phyloP scores from a whole-genome alignment of 2,329 filamentous ascomycete species.

The Knufia petricola region DNA sequence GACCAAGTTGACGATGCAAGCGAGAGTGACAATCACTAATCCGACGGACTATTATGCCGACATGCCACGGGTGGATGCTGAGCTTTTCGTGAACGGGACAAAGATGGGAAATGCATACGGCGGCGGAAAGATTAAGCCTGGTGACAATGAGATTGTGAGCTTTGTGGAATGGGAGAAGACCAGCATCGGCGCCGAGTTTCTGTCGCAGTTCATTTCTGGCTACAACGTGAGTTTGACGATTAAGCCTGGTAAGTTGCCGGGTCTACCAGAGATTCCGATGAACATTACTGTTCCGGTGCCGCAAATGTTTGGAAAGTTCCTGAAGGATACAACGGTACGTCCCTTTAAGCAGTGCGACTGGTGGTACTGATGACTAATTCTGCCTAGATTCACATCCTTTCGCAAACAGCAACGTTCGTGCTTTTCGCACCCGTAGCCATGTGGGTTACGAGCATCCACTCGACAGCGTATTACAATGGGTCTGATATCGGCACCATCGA shows the following conservation, averaged over 20 bases:
- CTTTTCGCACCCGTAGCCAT: constrained; percentile 74
- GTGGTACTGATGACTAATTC: too few species aligned
- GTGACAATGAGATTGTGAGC: constrained; percentile 60
- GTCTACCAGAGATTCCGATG: constrained; percentile 60
- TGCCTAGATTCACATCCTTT: constrained; percentile 61
- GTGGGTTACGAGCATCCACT: constrained; percentile 69
- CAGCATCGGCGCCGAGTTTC: constrained; percentile 57
- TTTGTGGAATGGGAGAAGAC: constrained; percentile 69
- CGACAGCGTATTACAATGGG: constrained; percentile 75
- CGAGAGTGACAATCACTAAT: constrained; percentile 75
- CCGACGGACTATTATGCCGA: constrained; percentile 75
- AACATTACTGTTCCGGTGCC: constrained; percentile 61
- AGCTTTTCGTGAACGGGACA: constrained; percentile 63
- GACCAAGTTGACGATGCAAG: constrained; percentile 60
- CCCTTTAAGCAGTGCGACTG: background rate
- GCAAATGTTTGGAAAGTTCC: constrained; percentile 53
- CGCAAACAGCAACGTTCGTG: constrained; percentile 76
- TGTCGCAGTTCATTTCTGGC: constrained; percentile 82
- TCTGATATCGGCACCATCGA: constrained; percentile 67
- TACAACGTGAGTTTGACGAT: constrained; percentile 73
- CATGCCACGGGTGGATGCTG: constrained; percentile 71
- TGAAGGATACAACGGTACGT: constrained; percentile 63
- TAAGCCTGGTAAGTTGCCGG: constrained; percentile 56
- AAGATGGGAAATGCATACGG: constrained; percentile 62
- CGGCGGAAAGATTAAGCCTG: constrained; percentile 55